These are phyloP conservation scores for Colletotrichum sp. DNA, from an alignment of 2,329 filamentous ascomycete species.

Conservation along the genomic window DNA sequence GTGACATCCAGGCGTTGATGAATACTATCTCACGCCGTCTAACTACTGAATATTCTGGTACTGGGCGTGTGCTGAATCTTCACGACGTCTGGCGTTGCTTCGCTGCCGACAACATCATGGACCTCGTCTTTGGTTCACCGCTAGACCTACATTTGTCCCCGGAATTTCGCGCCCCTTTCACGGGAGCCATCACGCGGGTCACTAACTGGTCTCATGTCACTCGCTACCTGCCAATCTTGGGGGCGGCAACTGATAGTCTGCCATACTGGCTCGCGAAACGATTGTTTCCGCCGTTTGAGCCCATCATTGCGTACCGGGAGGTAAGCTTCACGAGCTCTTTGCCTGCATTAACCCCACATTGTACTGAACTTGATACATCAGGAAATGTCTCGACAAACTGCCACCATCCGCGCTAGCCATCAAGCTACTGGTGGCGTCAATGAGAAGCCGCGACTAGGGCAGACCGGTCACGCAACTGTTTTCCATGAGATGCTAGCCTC, in stretches of 20 bases:
- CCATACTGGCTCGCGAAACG: not conserved
- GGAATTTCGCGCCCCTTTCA: not conserved
- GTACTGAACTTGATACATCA: not conserved
- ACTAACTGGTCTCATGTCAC: not conserved
- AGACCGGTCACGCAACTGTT: not conserved
- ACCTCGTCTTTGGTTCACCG: not conserved
- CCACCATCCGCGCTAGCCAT: not conserved
- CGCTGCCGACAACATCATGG: not conserved
- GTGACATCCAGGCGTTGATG: not conserved
- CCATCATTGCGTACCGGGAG: not conserved
- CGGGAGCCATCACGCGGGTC: not conserved
- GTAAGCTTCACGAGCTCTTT: not conserved
- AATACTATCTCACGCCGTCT: not conserved
- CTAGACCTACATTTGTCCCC: not conserved
- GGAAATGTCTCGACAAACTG: not conserved
- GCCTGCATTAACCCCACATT: not conserved
- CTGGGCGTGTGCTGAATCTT: not conserved
- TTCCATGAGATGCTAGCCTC: not conserved
- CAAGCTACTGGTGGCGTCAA: not conserved
- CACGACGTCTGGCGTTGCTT: not conserved
- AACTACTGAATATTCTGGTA: not conserved
- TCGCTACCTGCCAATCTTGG: not conserved
- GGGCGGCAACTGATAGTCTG: not conserved
- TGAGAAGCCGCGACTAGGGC: not conserved
- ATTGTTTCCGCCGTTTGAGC: not conserved